A percentile compares a stretch with the other conserved stretches of the same genome.
Conservation (phyloP, 2,329 filamentous ascomycete species). For the Fusarium lyarnte region DNA sequence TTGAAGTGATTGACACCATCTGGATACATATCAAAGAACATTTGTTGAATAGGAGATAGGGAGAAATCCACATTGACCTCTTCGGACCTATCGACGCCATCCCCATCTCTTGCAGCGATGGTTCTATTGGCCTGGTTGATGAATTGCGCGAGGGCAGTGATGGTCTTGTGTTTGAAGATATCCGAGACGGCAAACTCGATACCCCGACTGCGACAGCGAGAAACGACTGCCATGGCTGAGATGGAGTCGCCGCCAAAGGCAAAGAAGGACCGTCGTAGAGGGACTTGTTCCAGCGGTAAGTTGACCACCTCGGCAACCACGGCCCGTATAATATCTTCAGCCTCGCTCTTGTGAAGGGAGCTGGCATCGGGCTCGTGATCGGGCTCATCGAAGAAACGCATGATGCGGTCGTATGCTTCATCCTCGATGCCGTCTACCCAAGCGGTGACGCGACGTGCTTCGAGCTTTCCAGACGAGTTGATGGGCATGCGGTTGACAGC, state of each 20-base stretch:
- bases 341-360: neutral
- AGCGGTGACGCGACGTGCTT: neutral
- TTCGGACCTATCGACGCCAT: neutral
- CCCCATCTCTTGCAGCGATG: neutral
- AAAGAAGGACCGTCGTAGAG: neutral
- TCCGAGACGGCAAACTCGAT: neutral
- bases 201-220: neutral
- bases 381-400: neutral
- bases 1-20: neutral
- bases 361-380: neutral
- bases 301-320: neutral
- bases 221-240: neutral
- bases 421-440: neutral
- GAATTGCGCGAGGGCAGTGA: neutral
- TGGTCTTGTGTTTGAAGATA: neutral
- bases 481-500: neutral
- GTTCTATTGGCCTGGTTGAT: neutral
- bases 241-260: neutral
- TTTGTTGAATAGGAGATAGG: neutral
- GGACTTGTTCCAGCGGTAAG: neutral
- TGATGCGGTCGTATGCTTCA: neutral
- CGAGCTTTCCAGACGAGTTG: neutral
- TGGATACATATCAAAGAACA: neutral
- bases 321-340: neutral
- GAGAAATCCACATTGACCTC: neutral